Percentiles rank a stretch among this genome's conserved stretches.
phyloP scores from a whole-genome alignment of 2,329 filamentous ascomycete genomes.

The Cercospora sesami region DNA sequence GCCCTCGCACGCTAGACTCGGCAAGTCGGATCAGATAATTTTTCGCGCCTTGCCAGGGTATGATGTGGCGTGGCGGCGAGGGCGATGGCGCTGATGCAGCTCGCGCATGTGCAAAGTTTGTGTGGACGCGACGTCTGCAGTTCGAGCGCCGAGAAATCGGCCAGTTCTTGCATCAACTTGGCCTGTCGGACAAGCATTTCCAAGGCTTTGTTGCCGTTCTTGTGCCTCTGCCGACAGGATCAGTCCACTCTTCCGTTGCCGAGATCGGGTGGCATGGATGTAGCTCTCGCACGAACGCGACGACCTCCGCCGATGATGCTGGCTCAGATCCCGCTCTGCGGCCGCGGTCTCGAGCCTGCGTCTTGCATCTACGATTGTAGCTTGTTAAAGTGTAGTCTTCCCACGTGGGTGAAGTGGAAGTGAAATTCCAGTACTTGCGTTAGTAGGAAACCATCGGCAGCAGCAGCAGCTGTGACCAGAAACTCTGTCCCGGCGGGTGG shows the following conservation, averaged over 20 bases:
- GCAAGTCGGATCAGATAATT: background rate
- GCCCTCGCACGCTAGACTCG: background rate
- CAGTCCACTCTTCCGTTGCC: background rate
- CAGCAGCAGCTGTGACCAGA: too few species aligned
- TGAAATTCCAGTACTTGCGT: too few species aligned
- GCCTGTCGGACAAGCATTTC: background rate
- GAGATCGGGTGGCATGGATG: background rate
- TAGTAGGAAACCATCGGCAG: too few species aligned
- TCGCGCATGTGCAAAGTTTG: background rate
- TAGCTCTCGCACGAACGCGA: background rate
- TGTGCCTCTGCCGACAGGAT: background rate
- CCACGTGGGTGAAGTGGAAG: too few species aligned
- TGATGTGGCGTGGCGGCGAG: background rate
- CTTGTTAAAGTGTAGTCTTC: too few species aligned
- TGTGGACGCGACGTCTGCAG: background rate
- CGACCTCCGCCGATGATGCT: background rate
- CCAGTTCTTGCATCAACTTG: background rate
- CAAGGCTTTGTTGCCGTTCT: background rate
- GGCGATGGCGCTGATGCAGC: background rate
- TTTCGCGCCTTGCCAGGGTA: background rate
- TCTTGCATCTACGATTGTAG: too few species aligned
- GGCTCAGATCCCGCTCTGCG: too few species aligned
- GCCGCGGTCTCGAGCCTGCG: too few species aligned
- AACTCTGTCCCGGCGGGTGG: too few species aligned
- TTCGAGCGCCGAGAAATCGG: background rate